Evolutionary conservation across 345 rosid species (phyloP).

Genomic region (Hibiscus syriacus): DNA sequence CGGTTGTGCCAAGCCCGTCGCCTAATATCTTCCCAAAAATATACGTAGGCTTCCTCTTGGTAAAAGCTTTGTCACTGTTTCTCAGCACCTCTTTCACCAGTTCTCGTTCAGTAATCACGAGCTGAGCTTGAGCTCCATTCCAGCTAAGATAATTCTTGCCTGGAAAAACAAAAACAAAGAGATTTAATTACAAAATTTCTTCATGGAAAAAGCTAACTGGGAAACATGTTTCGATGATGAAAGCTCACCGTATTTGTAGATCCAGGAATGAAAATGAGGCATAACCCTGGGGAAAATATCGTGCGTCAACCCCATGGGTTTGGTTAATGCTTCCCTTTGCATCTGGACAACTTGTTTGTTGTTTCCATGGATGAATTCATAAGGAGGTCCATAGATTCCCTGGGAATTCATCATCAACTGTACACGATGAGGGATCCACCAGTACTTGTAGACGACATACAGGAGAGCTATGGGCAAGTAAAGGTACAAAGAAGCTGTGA

Average conservation of each 20-base stretch:
- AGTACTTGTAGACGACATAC: conserved; percentile 12
- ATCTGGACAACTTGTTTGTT: conserved; percentile 15
- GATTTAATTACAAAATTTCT: not conserved
- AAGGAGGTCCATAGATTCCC: conserved; percentile 31
- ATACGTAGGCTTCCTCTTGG: not conserved
- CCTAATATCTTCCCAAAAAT: no score
- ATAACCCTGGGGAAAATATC: conserved; percentile 16
- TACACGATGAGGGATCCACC: conserved; percentile 23
- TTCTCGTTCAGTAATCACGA: conserved; percentile 32
- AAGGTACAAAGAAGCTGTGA: conserved; percentile 5
- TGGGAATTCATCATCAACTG: conserved; percentile 8
- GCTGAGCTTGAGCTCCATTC: conserved; percentile 28
- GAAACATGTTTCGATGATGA: no score
- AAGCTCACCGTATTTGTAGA: conserved; percentile 21
- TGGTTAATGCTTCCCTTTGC: conserved; percentile 7
- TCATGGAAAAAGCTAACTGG: not conserved
- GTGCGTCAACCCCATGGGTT: conserved; percentile 20
- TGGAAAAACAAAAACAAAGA: not conserved
- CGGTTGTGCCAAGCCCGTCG: no score
- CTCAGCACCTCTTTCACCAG: conserved; percentile 31
- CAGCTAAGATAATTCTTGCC: conserved; percentile 29
- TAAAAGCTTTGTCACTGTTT: conserved; percentile 18
- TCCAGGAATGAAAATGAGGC: conserved; percentile 23
- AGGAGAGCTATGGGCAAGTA: conserved; percentile 1
- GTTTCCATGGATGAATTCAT: conserved; percentile 30